Percentiles rank a stretch among this genome's conserved stretches.
Conservation (phyloP, 2,329 filamentous ascomycete genomes). For the Fusarium buharicum region DNA sequence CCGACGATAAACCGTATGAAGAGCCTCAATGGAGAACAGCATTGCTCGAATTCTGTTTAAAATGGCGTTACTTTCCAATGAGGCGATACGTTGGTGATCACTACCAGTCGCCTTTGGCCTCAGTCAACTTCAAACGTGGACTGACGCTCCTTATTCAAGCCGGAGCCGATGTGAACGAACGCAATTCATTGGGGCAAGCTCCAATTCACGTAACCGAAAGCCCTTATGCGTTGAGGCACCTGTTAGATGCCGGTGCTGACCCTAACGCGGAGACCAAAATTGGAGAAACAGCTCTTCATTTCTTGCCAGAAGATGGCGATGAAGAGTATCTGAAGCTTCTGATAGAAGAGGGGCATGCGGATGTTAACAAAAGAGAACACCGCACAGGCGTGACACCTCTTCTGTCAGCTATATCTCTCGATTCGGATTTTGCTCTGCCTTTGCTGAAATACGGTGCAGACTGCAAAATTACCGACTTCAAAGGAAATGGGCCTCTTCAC, state of each 20-base stretch:
- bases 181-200: slow-evolving; percentile 22
- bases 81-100: no score
- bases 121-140: slow-evolving; percentile 6
- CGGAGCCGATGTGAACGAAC: slow-evolving; percentile 39
- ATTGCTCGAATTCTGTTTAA: slow-evolving; percentile 2
- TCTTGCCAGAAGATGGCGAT: slow-evolving; percentile 19
- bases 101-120: not conserved
- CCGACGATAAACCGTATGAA: not conserved
- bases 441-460: slow-evolving; percentile 34
- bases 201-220: slow-evolving; percentile 32
- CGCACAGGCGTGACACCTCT: slow-evolving; percentile 41
- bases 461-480: slow-evolving; percentile 25
- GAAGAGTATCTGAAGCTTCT: slow-evolving; percentile 37
- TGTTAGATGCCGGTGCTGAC: slow-evolving; percentile 43
- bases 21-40: not conserved
- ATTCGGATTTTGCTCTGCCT: slow-evolving; percentile 8
- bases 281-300: slow-evolving; percentile 24
- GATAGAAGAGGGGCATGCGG: slow-evolving; percentile 35
- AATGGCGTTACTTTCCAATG: not conserved
- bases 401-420: not conserved
- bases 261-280: slow-evolving; percentile 25
- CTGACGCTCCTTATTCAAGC: slow-evolving; percentile 38
- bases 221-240: slow-evolving; percentile 11
- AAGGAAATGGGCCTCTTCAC: slow-evolving; percentile 41
- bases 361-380: slow-evolving; percentile 39